Conservation (phyloP, 495 filamentous ascomycete genomes). For the Podospora appendiculata region DNA sequence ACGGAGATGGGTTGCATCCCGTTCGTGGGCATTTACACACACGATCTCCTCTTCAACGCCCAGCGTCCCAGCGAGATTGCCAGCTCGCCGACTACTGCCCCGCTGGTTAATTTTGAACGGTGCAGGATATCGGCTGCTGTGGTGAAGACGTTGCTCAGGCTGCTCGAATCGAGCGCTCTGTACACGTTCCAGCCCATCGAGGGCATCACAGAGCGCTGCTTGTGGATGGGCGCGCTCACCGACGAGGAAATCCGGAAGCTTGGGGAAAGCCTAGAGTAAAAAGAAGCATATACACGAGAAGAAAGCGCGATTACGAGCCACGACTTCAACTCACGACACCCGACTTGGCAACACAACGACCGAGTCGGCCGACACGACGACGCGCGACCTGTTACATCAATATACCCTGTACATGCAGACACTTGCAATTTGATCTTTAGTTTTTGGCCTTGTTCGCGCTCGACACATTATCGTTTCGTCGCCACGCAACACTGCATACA, state of each 20-base stretch:
- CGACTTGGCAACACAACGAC: not conserved
- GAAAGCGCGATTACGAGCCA: slow-evolving; percentile 2
- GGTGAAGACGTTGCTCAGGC: slow-evolving; percentile 81
- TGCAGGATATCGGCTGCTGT: slow-evolving; percentile 85
- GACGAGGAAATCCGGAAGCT: slow-evolving; percentile 70
- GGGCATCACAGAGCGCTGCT: slow-evolving; percentile 78
- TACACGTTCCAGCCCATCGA: slow-evolving; percentile 82
- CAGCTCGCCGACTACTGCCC: slow-evolving; percentile 56
- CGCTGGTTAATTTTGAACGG: slow-evolving; percentile 91
- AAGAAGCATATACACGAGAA: not conserved
- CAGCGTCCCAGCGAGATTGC: slow-evolving; percentile 72
- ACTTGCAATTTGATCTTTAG: not conserved
- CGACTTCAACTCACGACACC: not conserved
- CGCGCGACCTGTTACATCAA: slow-evolving; percentile 2
- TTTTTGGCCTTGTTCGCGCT: not conserved
- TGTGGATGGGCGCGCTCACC: slow-evolving; percentile 86
- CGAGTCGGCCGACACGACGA: not conserved
- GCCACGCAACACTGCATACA: not conserved
- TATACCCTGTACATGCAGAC: slow-evolving; percentile 14
- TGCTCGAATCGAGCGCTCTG: slow-evolving; percentile 87
- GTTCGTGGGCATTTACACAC: slow-evolving; percentile 90
- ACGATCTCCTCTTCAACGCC: slow-evolving; percentile 93
- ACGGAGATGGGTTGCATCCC: slow-evolving; percentile 87
- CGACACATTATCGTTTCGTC: not conserved
- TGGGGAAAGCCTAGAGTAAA: slow-evolving; percentile 32